Base-by-base conservation (phyloP, 306 rosid species). In the Mimosa pudica region DNA sequence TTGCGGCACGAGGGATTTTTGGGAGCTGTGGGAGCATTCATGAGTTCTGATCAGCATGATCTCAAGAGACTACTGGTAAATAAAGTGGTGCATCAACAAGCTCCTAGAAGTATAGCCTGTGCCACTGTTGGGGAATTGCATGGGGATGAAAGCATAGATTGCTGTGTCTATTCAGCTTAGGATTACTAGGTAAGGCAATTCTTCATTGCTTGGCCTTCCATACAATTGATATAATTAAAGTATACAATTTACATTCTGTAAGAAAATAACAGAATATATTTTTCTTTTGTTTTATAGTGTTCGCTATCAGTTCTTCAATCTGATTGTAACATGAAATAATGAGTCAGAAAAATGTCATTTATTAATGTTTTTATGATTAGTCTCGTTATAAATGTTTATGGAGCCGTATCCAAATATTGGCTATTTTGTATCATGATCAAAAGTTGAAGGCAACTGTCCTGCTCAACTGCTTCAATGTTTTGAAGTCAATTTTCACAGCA, bases 1-100 rank as follows among this genome's bases (percentile, higher is more conserved):
- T 85, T 93, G 84, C 87, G 88, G 73, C 98, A 93, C 17, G 98
- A 95, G 90, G 99, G 99, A 79, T 95, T 91, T 87, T 94, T 95
- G 7, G 99, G 99, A 83, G 99, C 93, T 66, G 77, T 95, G 74
- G 98, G 99, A 65, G 89, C 99, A 24, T 95, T 90, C 76, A 76
- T 85, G 90, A 89, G 92, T 87, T 91, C 90, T 61, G 93, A 90
- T 66, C 90, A 90, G 75, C 90, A 87, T 69, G 96, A 88, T 20
- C 85, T 86, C 18, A 85, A 87, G 76, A 87, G 89, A 81, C 79
- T 86, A 62, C 83, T 83, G 84, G 85, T 61, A 78, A 88, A 87
- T 55, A 86, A 82, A 81, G 73, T 71, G 46, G 79, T 36, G 64
- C 89, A 83, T 58, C 85, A 84, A 83, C 85, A 84, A 82, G 61